Base-by-base conservation (phyloP, 306 rosid species). In the Sesbania bispinosa region DNA sequence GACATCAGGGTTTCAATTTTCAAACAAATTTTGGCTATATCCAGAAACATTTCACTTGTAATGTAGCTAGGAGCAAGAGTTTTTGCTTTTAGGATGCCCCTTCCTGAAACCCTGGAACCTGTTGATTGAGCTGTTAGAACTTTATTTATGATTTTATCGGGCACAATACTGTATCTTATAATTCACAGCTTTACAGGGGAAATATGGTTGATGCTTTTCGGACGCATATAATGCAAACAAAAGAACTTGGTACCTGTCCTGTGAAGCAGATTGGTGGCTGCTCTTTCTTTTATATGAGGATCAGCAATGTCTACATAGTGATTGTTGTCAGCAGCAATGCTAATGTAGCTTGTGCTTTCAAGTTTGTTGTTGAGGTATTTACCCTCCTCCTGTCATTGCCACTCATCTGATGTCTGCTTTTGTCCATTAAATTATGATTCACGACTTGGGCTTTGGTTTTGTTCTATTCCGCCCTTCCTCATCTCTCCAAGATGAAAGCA, bases 261-360 rank as follows among this genome's bases (percentile, higher is more conserved):
- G 99, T 95, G 75, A 85, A 96, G 84, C 96, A 95, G 86, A 91
- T 95, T 74, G 96, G 99, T 63, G 96, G 95, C 21, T 90, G 97
- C 81, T 89, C 97, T 62, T 95, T 95, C 90, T 88, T 88, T 80
- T 95, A 95, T 84, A 95, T 89, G 97, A 88, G 95, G 86, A 88
- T 95, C 57, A 95, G 99, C 86, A 94, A 94, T 48, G 84, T 89
- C 89, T 70, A 60, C 50, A 61, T 77, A 9, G 71, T 77, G 29
- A 95, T 91, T 76, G 99, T 95, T 52, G 99, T 95, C 82, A 89
- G 99, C 89, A 89, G 92, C 92, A 95, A 95, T 76, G 97, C 99
- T 23, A 95, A 95, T 79, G 96, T 91, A 58, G 99, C 97, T 62
- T 95, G 99, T 15, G 96, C 99, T 32, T 95, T 95, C 88, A 95